These are phyloP conservation scores for Apophysomyces elegans DNA, from an alignment of 371 early-diverging fungal species.

Conservation along the genomic window DNA sequence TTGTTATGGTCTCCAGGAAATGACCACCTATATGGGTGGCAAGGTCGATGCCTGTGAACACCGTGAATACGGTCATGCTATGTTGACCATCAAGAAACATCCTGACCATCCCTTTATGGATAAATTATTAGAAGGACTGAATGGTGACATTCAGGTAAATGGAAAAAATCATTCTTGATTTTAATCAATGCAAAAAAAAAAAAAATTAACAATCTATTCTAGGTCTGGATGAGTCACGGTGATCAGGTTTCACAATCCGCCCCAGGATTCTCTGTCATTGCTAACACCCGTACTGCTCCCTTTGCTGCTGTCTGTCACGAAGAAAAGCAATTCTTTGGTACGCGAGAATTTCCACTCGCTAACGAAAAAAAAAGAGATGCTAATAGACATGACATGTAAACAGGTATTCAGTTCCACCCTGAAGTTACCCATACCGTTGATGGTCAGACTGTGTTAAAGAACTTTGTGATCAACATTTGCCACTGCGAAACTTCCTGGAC, in stretches of 20 bases:
- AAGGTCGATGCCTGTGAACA: slow-evolving; percentile 86
- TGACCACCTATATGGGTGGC: slow-evolving; percentile 88
- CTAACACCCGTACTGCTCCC: slow-evolving; percentile 85
- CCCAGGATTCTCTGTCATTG: slow-evolving; percentile 84
- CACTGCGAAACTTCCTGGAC: slow-evolving; percentile 88
- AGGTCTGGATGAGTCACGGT: slow-evolving; percentile 99
- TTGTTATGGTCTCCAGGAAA: slow-evolving; percentile 97
- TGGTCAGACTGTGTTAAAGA: slow-evolving; percentile 82
- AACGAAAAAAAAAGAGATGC: neutral
- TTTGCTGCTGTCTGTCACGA: slow-evolving; percentile 88
- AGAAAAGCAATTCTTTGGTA: slow-evolving; percentile 81
- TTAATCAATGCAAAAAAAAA: slow-evolving; percentile 2
- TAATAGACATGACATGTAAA: neutral
- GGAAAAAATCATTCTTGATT: neutral
- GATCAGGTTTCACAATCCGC: slow-evolving; percentile 89
- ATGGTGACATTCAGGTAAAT: slow-evolving; percentile 56
- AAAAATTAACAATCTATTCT: neutral
- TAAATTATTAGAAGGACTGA: slow-evolving; percentile 81
- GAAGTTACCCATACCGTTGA: slow-evolving; percentile 96
- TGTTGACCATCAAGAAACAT: slow-evolving; percentile 67
- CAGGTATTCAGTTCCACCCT: slow-evolving; percentile 94
- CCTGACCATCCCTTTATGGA: slow-evolving; percentile 65
- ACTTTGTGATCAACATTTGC: slow-evolving; percentile 93
- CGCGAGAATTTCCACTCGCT: neutral
- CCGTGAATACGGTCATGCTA: slow-evolving; percentile 95